Evolutionary conservation across 306 rosid genomes (phyloP), one percentile per base, ranked within the genome.

Genomic region (Phaseolus lunatus): DNA sequence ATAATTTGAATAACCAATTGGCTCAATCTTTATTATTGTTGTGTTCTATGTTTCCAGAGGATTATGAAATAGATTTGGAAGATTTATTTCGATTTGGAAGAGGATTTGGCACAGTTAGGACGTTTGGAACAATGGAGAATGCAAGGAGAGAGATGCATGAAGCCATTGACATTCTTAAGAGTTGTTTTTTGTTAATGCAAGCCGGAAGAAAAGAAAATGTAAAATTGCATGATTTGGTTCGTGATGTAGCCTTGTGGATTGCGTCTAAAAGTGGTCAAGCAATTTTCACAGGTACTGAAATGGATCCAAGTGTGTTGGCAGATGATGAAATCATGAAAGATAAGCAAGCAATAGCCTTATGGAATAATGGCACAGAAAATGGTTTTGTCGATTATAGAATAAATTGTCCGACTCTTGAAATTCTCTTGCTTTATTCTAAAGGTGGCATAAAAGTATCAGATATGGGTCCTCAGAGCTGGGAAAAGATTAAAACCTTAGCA

Each of bases 1-100:
- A 64, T 11, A 44, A 31, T 50, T 58, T 70, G 24, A 58, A 41
- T 16, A 5, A 57, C 15, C 3, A 66, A n/a, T 8, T 33, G 29
- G 19, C 54, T 16, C 57, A 71, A 10, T 58, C 29, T 0, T 48
- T 77, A 3, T 71, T 82, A 12, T 41, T 71, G 7, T 53, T 70
- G 11, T 77, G 79, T 24, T 82, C 75, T 37, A 19, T 82, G 3
- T 82, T 82, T 47, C 79, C 71, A 20, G 75, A 76, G 56, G 81
- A 70, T 45, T 41, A 2, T 52, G 54, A 82, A n/a, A 66, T 68
- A 16, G 3, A 1, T 22, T 16, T 80, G 37, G 84, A 80, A 5
- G 31, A 64, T 45, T 44, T 82, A 18, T 35, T 18, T 2, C 52
- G 73, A 66, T 8, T 48, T 48, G 53, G 16, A 61, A 49, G 20